phyloP scores from a whole-genome alignment of 768 basidiomycete species.

The Cystofilobasidium capitatum region DNA sequence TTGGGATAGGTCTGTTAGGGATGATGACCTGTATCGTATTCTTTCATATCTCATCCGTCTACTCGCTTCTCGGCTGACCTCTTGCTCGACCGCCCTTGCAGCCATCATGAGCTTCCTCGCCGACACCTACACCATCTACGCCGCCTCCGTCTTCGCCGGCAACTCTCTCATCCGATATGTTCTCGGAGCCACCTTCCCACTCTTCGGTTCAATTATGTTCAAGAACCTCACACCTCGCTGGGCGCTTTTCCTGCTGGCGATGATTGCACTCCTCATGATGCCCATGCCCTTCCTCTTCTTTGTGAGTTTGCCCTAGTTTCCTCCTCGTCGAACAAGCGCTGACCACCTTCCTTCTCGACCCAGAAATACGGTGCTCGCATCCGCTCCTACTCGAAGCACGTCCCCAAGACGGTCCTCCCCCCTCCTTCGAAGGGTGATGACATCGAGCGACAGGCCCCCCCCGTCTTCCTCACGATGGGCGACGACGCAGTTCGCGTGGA shows the following conservation, averaged over 20 bases:
- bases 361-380: constrained; percentile 2
- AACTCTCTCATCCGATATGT: constrained; percentile 10
- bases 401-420: constrained; percentile 8
- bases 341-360: neutral
- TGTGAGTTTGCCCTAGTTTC: neutral
- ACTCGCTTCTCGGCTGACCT: too few species aligned
- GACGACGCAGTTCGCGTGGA: neutral
- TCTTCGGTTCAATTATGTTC: constrained; percentile 2
- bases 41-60: too few species aligned
- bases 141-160: constrained; percentile 9
- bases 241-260: constrained; percentile 2
- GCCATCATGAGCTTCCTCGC: neutral
- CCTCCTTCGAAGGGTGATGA: too few species aligned
- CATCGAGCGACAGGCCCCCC: neutral
- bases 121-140: constrained; percentile 16
- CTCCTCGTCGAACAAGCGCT: neutral
- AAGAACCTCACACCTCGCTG: neutral
- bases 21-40: too few species aligned
- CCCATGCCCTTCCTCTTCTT: constrained; percentile 15
- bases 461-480: neutral
- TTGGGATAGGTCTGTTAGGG: neutral
- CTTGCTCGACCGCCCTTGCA: neutral
- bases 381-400: constrained; percentile 6
- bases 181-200: constrained; percentile 5
- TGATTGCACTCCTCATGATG: neutral